These are phyloP conservation scores for Ramaria sp. DNA, from an alignment of 768 basidiomycete species.

Conservation along the genomic window DNA sequence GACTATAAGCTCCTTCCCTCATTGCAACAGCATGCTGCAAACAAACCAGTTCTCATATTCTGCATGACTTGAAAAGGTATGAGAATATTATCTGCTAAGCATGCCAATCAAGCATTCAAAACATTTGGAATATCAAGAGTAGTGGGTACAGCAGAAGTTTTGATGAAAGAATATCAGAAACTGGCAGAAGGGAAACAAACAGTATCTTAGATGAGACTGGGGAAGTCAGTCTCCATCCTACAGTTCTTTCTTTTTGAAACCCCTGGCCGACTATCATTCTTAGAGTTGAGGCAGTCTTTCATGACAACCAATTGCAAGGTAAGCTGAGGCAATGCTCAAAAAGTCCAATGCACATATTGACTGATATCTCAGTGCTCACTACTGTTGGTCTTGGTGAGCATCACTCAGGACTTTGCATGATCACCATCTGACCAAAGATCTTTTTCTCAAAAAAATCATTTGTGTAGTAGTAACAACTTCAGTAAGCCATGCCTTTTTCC, in stretches of 20 bases:
- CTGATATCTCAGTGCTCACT: constrained; percentile 41
- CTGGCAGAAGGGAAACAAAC: constrained; percentile 34
- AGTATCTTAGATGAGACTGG: constrained; percentile 61
- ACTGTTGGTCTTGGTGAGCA: constrained; percentile 76
- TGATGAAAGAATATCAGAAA: constrained; percentile 63
- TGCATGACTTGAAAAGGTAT: constrained; percentile 80
- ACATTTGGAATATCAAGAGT: constrained; percentile 20
- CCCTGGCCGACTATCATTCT: neutral
- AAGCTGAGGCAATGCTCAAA: constrained; percentile 11
- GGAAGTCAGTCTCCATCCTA: constrained; percentile 28
- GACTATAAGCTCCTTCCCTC: constrained; percentile 63
- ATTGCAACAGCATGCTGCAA: constrained; percentile 60
- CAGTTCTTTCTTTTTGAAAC: neutral
- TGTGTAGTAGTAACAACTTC: constrained; percentile 75
- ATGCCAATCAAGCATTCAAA: neutral
- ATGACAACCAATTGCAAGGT: constrained; percentile 61
- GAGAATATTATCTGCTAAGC: neutral
- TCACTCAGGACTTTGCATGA: constrained; percentile 79
- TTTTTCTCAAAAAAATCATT: constrained; percentile 55
- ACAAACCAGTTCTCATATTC: constrained; percentile 85
- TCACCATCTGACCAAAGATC: constrained; percentile 58
- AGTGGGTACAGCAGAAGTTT: constrained; percentile 58
- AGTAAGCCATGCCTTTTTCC: constrained; percentile 30
- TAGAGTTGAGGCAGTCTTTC: constrained; percentile 48
- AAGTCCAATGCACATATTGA: neutral